phyloP scores from a whole-genome alignment of 2,329 filamentous ascomycete genomes.

The Colletotrichum liriopes region DNA sequence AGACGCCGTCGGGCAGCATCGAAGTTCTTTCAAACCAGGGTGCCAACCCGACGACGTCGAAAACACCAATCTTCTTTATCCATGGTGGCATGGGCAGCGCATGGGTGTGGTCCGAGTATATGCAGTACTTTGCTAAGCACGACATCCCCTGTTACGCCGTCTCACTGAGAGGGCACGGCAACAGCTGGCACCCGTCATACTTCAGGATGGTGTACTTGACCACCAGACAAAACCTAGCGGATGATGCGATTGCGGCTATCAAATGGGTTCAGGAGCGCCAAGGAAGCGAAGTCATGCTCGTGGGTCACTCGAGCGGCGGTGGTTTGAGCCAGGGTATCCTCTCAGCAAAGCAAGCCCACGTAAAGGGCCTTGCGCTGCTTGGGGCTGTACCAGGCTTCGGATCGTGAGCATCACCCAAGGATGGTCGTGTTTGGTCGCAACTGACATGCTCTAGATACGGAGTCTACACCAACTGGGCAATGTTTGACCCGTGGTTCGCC shows the following conservation, averaged over 20 bases:
- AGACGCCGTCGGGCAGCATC: constrained; percentile 61
- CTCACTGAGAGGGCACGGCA: constrained; percentile 67
- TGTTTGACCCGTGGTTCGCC: constrained; percentile 64
- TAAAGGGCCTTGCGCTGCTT: constrained; percentile 62
- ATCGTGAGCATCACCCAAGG: constrained; percentile 54
- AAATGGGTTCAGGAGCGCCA: constrained; percentile 54
- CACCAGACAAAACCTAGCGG: constrained; percentile 57
- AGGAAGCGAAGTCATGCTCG: constrained; percentile 56
- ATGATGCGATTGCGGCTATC: constrained; percentile 62
- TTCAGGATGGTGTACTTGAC: constrained; percentile 64
- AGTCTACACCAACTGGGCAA: constrained; percentile 63
- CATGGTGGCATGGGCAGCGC: constrained; percentile 71
- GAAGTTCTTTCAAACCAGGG: constrained; percentile 64
- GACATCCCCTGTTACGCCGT: constrained; percentile 67
- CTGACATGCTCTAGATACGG: constrained; percentile 46
- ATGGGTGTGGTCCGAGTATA: constrained; percentile 67
- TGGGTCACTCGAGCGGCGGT: constrained; percentile 68
- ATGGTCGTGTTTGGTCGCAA: background rate
- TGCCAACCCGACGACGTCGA: constrained; percentile 21
- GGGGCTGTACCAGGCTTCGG: constrained; percentile 65
- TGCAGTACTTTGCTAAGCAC: constrained; percentile 61
- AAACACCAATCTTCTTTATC: constrained; percentile 64
- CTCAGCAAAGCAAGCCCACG: constrained; percentile 55
- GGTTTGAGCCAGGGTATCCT: constrained; percentile 66
- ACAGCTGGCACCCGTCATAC: constrained; percentile 66